These are phyloP conservation scores for Beauveria varroae DNA, from an alignment of 2,329 filamentous ascomycete genomes.

Conservation along the genomic window DNA sequence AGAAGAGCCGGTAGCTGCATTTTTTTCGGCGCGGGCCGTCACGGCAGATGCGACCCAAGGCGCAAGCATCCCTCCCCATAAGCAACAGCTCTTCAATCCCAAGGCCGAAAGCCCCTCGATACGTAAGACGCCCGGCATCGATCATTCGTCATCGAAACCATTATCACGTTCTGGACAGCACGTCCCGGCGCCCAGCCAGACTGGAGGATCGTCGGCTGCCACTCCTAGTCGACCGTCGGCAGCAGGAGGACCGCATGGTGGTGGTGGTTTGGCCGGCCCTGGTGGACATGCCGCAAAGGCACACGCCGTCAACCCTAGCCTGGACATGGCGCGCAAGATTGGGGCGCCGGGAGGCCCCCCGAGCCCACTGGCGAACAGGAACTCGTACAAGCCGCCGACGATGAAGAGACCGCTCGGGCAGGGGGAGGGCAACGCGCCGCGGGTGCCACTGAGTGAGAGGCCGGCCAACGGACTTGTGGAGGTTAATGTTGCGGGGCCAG, in stretches of 20 bases:
- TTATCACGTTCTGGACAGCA: constrained; percentile 52
- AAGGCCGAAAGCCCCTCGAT: constrained; percentile 76
- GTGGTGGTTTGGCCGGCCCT: background rate
- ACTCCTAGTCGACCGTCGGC: background rate
- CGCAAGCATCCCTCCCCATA: constrained; percentile 31
- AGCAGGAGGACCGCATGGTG: constrained; percentile 11
- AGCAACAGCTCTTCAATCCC: constrained; percentile 58
- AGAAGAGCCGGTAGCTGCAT: constrained; percentile 8
- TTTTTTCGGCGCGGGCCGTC: constrained; percentile 12
- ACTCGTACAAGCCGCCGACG: constrained; percentile 51
- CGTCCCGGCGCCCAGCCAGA: constrained; percentile 33
- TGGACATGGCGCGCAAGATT: constrained; percentile 49
- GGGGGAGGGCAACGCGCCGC: constrained; percentile 20
- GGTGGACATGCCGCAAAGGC: constrained; percentile 24
- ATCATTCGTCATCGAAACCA: constrained; percentile 71
- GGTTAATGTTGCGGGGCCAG: constrained; percentile 17
- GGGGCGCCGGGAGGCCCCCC: constrained; percentile 46
- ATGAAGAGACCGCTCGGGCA: constrained; percentile 42
- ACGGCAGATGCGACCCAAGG: background rate
- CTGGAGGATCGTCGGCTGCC: constrained; percentile 10
- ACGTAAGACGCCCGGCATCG: constrained; percentile 79
- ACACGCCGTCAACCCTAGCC: constrained; percentile 43
- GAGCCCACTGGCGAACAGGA: constrained; percentile 52
- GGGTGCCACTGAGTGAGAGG: constrained; percentile 44
- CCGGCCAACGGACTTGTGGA: constrained; percentile 32